Evolutionary conservation across 2,329 filamentous ascomycete species (phyloP).

Genomic region (Dactylellina haptotyla): DNA sequence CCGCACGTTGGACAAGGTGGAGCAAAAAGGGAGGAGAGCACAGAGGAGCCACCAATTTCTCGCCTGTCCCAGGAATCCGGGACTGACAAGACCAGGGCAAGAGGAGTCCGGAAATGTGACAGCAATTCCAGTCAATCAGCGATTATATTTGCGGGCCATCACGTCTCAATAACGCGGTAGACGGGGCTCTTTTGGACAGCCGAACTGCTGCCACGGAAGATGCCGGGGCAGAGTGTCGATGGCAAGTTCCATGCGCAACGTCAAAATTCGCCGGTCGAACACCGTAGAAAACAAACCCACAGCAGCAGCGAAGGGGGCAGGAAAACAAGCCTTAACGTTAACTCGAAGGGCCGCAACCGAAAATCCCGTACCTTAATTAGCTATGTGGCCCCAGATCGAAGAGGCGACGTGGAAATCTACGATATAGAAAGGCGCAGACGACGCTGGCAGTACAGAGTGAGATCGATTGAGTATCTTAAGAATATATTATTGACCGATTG

Average conservation of each 20-base stretch:
- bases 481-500: slow-evolving; percentile 2
- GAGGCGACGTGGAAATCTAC: not conserved
- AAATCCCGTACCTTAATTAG: slow-evolving; percentile 30
- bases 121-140: not conserved
- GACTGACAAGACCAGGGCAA: not conserved
- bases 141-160: not conserved
- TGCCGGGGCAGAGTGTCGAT: slow-evolving; percentile 25
- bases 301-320: not conserved
- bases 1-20: not conserved
- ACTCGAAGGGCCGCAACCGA: slow-evolving; percentile 34
- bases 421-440: no score
- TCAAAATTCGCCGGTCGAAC: not conserved
- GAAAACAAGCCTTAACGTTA: slow-evolving; percentile 27
- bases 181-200: not conserved
- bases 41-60: no score
- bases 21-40: slow-evolving; percentile 9
- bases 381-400: not conserved
- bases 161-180: not conserved
- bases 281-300: not conserved
- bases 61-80: slow-evolving; percentile 33
- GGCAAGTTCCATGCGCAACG: slow-evolving; percentile 48
- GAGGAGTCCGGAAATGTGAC: slow-evolving; percentile 21
- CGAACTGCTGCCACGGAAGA: slow-evolving; percentile 9
- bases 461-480: no score
- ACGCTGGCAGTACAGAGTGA: no score